These are phyloP conservation scores for Ogataea wickerhamii DNA, from an alignment of 805 yeast genomes.

Conservation along the genomic window DNA sequence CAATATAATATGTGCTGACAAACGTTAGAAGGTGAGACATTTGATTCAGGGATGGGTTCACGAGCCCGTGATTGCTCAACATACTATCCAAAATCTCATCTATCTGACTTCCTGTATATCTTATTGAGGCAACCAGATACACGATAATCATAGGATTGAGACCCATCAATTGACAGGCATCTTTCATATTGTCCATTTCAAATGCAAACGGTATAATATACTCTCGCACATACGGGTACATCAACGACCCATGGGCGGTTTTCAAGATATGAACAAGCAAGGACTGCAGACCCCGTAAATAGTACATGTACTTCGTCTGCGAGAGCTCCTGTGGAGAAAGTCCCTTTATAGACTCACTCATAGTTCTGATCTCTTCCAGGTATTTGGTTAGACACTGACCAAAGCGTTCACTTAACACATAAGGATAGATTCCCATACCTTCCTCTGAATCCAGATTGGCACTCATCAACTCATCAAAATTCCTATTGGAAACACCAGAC, in stretches of 20 bases:
- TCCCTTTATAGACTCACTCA: conserved; percentile 29
- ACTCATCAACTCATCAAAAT: conserved; percentile 38
- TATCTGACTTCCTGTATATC: conserved; percentile 41
- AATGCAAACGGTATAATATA: conserved; percentile 68
- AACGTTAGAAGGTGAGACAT: conserved; percentile 62
- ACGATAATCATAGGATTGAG: conserved; percentile 51
- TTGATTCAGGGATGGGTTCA: conserved; percentile 54
- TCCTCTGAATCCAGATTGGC: conserved; percentile 35
- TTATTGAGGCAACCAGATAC: conserved; percentile 43
- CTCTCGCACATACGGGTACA: conserved; percentile 48
- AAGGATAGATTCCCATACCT: conserved; percentile 32
- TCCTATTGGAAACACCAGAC: conserved; percentile 12
- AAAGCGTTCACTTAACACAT: conserved; percentile 31
- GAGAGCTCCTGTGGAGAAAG: conserved; percentile 53
- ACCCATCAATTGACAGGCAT: conserved; percentile 70
- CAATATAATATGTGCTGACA: conserved; percentile 66
- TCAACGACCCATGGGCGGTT: conserved; percentile 50
- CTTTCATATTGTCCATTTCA: conserved; percentile 62
- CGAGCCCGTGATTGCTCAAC: conserved; percentile 35
- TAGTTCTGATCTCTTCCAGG: conserved; percentile 41
- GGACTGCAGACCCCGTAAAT: conserved; percentile 60
- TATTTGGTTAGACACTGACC: conserved; percentile 37
- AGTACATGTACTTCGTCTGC: conserved; percentile 57
- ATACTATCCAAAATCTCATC: conserved; percentile 42
- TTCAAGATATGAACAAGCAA: conserved; percentile 54